Evolutionary conservation across 129 eudicot genomes (phyloP), one percentile per base, ranked within the genome.

Genomic region (Tanacetum coccineum): DNA sequence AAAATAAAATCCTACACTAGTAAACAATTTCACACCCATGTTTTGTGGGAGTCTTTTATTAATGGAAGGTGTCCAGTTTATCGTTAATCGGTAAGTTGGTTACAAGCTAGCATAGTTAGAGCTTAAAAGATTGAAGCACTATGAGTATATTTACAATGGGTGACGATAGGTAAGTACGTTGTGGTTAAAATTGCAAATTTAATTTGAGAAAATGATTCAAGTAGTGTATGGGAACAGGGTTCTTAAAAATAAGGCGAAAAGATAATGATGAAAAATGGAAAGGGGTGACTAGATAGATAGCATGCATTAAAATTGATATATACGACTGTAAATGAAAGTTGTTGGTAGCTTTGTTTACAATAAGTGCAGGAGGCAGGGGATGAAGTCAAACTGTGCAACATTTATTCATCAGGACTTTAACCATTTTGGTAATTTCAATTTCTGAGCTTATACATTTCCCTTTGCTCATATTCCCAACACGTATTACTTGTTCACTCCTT

Each of bases 271-370:
- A 42, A 63, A 72, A 39, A 13, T 9, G 47, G 40, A 61, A 56
- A 6, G 45, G 64, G 54, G 58, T 21, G 66, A 26, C 32, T 42
- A 70, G 63, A 62, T 62, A 50, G 59, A 62, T 51, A 50, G 39
- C 46, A 72, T 40, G 70, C 77, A 72, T 72, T 36, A 13, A 71
- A 60, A 61, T 19, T 51, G 69, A 52, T 14, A 30, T 60, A n/a
- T 36, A 21, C 44, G 42, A 10, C 1, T 7, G 68, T 50, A 21
- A 71, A 71, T 30, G 51, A 25, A 70, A 72, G 59, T 26, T 3
- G 77, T 73, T 73, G 77, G 77, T 64, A 63, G 70, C 54, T 60
- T 53, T 36, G 56, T 26, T n/a, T n/a, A 45, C 56, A 70, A 58
- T 70, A 13, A 63, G n/a, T 46, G 64, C 70, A 39, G 9, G 36